Conservation (phyloP, 805 yeast genomes). For the Candida quercuum region DNA sequence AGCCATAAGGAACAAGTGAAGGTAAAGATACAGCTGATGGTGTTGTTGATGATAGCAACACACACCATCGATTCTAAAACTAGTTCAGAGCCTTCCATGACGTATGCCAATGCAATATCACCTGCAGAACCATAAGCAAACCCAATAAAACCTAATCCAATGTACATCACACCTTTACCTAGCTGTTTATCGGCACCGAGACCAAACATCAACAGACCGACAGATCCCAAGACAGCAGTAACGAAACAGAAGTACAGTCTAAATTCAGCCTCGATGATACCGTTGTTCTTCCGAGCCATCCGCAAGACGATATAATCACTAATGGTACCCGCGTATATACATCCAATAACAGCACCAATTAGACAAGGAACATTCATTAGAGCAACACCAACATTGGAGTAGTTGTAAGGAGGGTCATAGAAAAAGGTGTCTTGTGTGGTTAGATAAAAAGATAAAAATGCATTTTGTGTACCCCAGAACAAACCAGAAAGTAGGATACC, state of each 20-base stretch:
- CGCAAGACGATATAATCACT: conserved; percentile 57
- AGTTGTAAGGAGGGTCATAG: conserved; percentile 62
- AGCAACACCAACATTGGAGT: conserved; percentile 62
- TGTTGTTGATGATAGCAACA: conserved; percentile 57
- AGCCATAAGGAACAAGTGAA: conserved; percentile 61
- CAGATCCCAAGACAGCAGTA: conserved; percentile 53
- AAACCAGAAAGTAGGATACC: conserved; percentile 61
- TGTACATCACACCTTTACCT: conserved; percentile 49
- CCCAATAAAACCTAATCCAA: conserved; percentile 61
- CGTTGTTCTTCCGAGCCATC: conserved; percentile 56
- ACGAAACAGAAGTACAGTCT: conserved; percentile 52
- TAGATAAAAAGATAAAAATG: conserved; percentile 66
- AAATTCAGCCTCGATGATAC: conserved; percentile 61
- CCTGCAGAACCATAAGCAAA: conserved; percentile 69
- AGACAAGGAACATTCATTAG: conserved; percentile 70
- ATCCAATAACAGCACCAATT: conserved; percentile 62
- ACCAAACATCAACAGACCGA: conserved; percentile 61
- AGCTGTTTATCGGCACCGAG: conserved; percentile 55
- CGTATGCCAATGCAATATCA: conserved; percentile 61
- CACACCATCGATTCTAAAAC: conserved; percentile 70
- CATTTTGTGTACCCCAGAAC: conserved; percentile 81
- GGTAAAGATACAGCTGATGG: conserved; percentile 61
- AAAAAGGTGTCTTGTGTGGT: conserved; percentile 68
- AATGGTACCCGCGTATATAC: conserved; percentile 56
- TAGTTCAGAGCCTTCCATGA: conserved; percentile 69